Evolutionary conservation across 148 eudicot species (phyloP), one percentile per base, ranked within the genome.

Genomic region (Cornus suecica): DNA sequence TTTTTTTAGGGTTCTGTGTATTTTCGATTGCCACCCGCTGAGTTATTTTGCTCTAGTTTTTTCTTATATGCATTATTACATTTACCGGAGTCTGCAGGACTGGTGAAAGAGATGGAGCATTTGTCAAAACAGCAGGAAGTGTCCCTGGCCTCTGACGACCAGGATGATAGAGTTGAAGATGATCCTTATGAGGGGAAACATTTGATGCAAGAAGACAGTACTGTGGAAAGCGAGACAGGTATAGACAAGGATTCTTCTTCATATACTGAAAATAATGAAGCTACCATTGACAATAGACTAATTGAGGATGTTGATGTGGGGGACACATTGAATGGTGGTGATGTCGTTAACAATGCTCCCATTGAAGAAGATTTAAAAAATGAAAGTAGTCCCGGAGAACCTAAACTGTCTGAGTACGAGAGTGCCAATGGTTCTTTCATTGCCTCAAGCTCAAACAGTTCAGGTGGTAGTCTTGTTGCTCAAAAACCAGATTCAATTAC

Each of bases 121-220:
- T 76, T 92, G 81, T 84, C 88, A 66, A 75, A 83, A 76, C 83
- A 88, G 68, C 93, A 89, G 78, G 97, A 89, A 83, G 66, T 66
- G 69, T 61, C 81, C 48, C 77, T 89, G 80, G 75, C 82, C 48
- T 82, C 87, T 70, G 89, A 80, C 75, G 85, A 89, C 54, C 84
- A 79, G 24, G 78, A 78, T 80, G 66, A 73, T 73, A 4, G 42
- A 66, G 81, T 76, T 65, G 86, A 77, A 81, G 82, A 84, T 63
- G 76, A 82, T 69, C 71, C 37, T 52, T 80, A 61, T 65, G 87
- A 84, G 42, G 82, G 67, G 58, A 79, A 77, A 76, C 32, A 37
- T 78, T 72, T 28, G 42, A 74, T 56, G 68, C 62, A 66, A 66
- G 88, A 77, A 23, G 78, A 74, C 70, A 70, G 64, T 62, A 25